phyloP scores from a whole-genome alignment of 192 early-diverging fungal species.

The Coemansia sp. region DNA sequence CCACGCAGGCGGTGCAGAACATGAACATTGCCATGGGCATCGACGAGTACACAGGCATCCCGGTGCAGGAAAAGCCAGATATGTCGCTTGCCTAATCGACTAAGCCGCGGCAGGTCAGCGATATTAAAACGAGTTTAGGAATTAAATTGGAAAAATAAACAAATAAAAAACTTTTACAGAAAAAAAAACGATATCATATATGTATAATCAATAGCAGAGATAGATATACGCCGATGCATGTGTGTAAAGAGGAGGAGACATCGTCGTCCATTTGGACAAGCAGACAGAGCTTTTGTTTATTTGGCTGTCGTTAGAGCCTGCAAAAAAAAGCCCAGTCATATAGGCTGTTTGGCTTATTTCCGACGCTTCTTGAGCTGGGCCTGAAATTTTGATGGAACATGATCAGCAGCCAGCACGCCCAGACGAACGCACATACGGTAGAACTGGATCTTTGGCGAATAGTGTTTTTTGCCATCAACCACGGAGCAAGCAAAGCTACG shows the following conservation, averaged over 20 bases:
- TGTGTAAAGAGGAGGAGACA: too few species aligned
- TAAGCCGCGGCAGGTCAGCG: too few species aligned
- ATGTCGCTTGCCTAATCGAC: constrained; percentile 24
- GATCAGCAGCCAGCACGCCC: constrained; percentile 19
- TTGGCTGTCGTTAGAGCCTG: too few species aligned
- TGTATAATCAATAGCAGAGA: too few species aligned
- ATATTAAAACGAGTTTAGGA: too few species aligned
- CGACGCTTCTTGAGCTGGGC: constrained; percentile 3
- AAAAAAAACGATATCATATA: not conserved
- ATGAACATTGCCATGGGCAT: constrained; percentile 91
- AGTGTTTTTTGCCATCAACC: constrained; percentile 15
- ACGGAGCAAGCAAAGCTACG: constrained; percentile 18
- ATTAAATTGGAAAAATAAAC: not conserved
- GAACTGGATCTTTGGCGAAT: constrained; percentile 20
- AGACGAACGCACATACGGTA: constrained; percentile 28
- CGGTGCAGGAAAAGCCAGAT: constrained; percentile 33
- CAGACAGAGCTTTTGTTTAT: too few species aligned
- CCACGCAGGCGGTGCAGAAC: constrained; percentile 98
- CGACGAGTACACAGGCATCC: constrained; percentile 91
- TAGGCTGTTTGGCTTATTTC: not conserved
- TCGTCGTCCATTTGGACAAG: too few species aligned
- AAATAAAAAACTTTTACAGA: constrained; percentile 2
- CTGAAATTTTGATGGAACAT: constrained; percentile 19
- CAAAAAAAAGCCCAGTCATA: too few species aligned
- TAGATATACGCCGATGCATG: too few species aligned